These are phyloP conservation scores for Selaginella tamariscina DNA, from an alignment of 75 land plant species.

Conservation along the genomic window DNA sequence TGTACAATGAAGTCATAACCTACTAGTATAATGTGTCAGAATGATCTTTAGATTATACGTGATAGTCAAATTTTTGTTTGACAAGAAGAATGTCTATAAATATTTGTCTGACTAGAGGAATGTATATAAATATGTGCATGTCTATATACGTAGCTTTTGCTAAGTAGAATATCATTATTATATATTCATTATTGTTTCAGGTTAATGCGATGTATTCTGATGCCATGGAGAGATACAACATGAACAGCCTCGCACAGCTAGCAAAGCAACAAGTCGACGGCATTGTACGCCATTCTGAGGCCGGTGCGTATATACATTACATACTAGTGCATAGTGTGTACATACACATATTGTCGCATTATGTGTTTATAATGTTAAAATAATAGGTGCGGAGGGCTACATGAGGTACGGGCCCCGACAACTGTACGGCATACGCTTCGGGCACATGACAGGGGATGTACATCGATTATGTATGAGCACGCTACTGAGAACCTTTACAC, in stretches of 20 bases:
- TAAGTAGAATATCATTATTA: neutral
- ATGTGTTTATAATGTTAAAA: too few relatives aligned
- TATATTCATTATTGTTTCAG: slow-evolving; percentile 31
- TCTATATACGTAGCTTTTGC: neutral
- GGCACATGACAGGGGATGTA: slow-evolving; percentile 72
- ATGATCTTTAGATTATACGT: too few relatives aligned
- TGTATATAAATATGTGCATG: neutral
- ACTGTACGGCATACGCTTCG: slow-evolving; percentile 38
- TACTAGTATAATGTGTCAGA: too few relatives aligned
- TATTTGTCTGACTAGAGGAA: too few relatives aligned
- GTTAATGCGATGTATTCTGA: slow-evolving; percentile 84
- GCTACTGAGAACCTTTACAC: slow-evolving; percentile 44
- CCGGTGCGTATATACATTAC: too few relatives aligned
- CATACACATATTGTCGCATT: slow-evolving; percentile 65
- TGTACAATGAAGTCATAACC: too few relatives aligned
- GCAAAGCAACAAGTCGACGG: slow-evolving; percentile 74
- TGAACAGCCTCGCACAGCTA: slow-evolving; percentile 51
- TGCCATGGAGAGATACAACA: slow-evolving; percentile 41
- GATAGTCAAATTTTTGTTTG: too few relatives aligned
- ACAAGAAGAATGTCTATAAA: too few relatives aligned
- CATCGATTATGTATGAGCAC: slow-evolving; percentile 46
- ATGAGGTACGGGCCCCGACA: slow-evolving; percentile 48
- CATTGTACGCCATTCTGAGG: neutral
- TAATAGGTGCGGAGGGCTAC: slow-evolving; percentile 59
- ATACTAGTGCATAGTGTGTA: too few relatives aligned